Base-by-base conservation (phyloP, 169 alveolate species). In the Eimeria acervulina region DNA sequence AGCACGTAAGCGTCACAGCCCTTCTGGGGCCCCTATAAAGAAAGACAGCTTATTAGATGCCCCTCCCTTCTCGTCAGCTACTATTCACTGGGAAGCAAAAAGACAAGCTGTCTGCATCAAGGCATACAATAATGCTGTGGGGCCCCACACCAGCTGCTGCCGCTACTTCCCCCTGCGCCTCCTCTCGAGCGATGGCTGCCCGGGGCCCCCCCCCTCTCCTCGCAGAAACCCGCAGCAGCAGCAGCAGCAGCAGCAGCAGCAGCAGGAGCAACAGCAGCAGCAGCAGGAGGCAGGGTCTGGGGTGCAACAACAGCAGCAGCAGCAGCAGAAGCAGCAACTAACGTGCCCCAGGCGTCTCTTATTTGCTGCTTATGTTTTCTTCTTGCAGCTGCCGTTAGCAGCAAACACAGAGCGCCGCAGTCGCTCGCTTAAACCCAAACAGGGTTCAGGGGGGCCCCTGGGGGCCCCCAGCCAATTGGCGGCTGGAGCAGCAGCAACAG, bases 101-200 rank as follows among this genome's bases (percentile, higher is more conserved):
- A 36, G 89, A 31, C 89, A 78, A 31, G 59, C 89, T 12, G 89
- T 78, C 28, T 78, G 89, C 63, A 63, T 78, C 2, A 78, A 78
- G 63, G 89, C 66, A 1, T 78, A 12, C 17, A 63, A n/a, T 23
- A 63, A n/a, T 13, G 38, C 33, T 13, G 33, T 23, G 38, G 33
- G 76, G 47, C 23, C 63, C 59, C 26, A 23, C 89, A 28, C 36
- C 89, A 12, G 89, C 89, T 78, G 63, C 17, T 78, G 89, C 89
- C 89, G 89, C 59, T 78, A 78, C 33, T 78, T 78, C 63, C 89
- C 89, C 33, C 63, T 78, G 38, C 59, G 89, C 21, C 89, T 19
- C 66, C 44, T 78, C 19, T 6, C 17, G 8, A 38, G 1, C 7
- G 89, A 15, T 31, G 61, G 26, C 52, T 26, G 17, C 8, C 10